Evolutionary conservation across 2,329 filamentous ascomycete genomes (phyloP).

Genomic region (Nigrospora oryzae): DNA sequence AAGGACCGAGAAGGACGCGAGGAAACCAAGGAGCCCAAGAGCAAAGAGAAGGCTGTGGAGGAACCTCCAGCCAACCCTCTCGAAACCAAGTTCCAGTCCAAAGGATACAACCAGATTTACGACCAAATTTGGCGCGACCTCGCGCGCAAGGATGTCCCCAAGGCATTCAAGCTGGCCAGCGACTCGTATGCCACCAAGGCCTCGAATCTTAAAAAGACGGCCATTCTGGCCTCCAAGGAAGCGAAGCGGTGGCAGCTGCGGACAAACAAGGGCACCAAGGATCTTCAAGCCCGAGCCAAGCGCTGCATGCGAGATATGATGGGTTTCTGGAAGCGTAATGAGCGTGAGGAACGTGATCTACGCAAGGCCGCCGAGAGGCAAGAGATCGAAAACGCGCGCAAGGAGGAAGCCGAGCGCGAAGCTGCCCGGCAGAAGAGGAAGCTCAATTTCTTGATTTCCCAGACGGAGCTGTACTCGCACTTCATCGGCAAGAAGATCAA

Average conservation of each 20-base stretch:
- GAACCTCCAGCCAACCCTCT: slow-evolving; percentile 31
- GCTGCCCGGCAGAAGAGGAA: slow-evolving; percentile 96
- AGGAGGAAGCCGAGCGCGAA: slow-evolving; percentile 94
- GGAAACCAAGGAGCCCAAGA: slow-evolving; percentile 20
- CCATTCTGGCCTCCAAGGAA: slow-evolving; percentile 92
- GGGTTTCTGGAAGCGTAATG: slow-evolving; percentile 98
- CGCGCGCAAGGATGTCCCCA: slow-evolving; percentile 85
- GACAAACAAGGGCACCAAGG: slow-evolving; percentile 98
- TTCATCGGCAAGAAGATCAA: slow-evolving; percentile 99
- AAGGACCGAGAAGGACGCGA: slow-evolving; percentile 23
- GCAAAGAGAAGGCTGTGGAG: slow-evolving; percentile 31
- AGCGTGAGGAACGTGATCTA: slow-evolving; percentile 90
- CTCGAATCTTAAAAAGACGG: slow-evolving; percentile 97
- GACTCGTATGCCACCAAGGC: slow-evolving; percentile 79
- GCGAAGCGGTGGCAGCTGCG: slow-evolving; percentile 94
- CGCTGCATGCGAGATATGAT: slow-evolving; percentile 99
- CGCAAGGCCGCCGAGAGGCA: slow-evolving; percentile 91
- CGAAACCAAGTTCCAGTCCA: slow-evolving; percentile 68
- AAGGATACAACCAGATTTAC: slow-evolving; percentile 94
- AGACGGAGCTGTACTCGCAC: slow-evolving; percentile 97
- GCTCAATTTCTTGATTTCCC: slow-evolving; percentile 97
- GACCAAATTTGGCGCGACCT: slow-evolving; percentile 96
- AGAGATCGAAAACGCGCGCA: slow-evolving; percentile 92
- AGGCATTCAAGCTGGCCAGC: slow-evolving; percentile 80
- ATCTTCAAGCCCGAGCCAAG: slow-evolving; percentile 93